A percentile compares a stretch with the other conserved stretches of the same genome.
These are phyloP conservation scores for Solanum dulcamara DNA, from an alignment of 257 asterid species.

Conservation along the genomic window DNA sequence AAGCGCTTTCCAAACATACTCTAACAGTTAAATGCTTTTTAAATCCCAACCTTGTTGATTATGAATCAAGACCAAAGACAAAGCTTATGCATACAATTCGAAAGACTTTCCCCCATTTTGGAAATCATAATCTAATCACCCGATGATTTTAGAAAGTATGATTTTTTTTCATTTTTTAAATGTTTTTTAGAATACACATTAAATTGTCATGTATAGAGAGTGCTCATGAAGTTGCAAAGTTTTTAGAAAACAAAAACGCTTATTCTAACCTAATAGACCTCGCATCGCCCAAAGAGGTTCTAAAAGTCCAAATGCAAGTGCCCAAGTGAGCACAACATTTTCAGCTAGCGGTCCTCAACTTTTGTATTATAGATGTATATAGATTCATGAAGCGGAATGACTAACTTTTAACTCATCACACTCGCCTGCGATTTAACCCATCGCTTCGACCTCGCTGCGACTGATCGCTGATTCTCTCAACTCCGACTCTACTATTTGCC, in stretches of 20 bases:
- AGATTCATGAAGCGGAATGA: too few relatives aligned
- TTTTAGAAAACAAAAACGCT: too few relatives aligned
- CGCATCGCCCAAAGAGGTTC: too few relatives aligned
- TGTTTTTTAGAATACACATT: neutral
- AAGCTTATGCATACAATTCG: neutral
- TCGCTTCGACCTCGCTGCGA: neutral
- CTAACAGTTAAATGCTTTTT: too few relatives aligned
- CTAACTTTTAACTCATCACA: neutral
- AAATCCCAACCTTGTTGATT: too few relatives aligned
- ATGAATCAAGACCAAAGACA: neutral
- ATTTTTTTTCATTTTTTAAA: neutral
- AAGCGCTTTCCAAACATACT: too few relatives aligned
- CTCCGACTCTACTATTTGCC: neutral
- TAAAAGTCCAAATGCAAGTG: neutral
- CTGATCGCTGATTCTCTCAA: constrained; percentile 24
- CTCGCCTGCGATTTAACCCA: neutral
- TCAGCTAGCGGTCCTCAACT: neutral
- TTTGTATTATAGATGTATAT: too few relatives aligned
- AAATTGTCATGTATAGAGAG: neutral
- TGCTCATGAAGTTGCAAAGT: neutral
- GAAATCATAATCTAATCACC: neutral
- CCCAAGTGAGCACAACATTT: neutral
- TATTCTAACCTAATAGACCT: too few relatives aligned
- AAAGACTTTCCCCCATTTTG: neutral
- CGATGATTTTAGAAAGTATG: neutral